Evolutionary conservation across 2,329 filamentous ascomycete genomes (phyloP).

Genomic region (Colletotrichum tabaci): DNA sequence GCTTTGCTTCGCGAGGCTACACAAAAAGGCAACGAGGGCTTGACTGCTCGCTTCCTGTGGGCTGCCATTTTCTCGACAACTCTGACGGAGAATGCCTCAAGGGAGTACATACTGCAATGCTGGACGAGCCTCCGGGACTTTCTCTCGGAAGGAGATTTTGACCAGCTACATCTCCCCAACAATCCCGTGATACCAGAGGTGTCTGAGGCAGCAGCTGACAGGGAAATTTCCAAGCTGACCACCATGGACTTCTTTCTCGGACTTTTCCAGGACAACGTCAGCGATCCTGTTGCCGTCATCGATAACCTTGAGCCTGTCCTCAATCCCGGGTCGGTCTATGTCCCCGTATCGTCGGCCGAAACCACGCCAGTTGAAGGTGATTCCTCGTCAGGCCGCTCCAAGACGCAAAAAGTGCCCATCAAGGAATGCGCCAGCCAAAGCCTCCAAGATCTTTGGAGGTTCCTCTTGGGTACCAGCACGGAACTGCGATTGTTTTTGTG

Average conservation of each 20-base stretch:
- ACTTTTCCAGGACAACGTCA: slow-evolving; percentile 86
- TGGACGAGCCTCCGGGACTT: slow-evolving; percentile 72
- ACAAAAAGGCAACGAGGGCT: slow-evolving; percentile 52
- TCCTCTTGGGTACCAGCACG: slow-evolving; percentile 84
- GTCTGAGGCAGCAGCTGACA: slow-evolving; percentile 85
- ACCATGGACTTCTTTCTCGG: slow-evolving; percentile 97
- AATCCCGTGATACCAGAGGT: slow-evolving; percentile 92
- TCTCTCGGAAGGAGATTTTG: slow-evolving; percentile 57
- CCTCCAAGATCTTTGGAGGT: slow-evolving; percentile 85
- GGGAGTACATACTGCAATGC: slow-evolving; percentile 71
- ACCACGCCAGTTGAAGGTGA: slow-evolving; percentile 39
- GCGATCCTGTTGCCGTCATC: slow-evolving; percentile 87
- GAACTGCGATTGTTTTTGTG: slow-evolving; percentile 90
- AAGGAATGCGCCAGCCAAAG: slow-evolving; percentile 69
- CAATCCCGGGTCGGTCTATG: slow-evolving; percentile 75
- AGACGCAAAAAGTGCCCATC: slow-evolving; percentile 56
- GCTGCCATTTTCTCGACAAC: slow-evolving; percentile 69
- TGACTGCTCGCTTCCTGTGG: slow-evolving; percentile 71
- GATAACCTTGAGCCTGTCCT: slow-evolving; percentile 94
- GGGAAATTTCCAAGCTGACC: slow-evolving; percentile 91
- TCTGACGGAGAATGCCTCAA: slow-evolving; percentile 65
- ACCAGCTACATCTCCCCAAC: slow-evolving; percentile 78
- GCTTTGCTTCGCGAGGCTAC: slow-evolving; percentile 58
- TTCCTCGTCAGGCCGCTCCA: slow-evolving; percentile 32
- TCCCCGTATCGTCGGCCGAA: slow-evolving; percentile 45